phyloP scores from a whole-genome alignment of 805 yeast genomes.

The Torulaspora gathmanii region DNA sequence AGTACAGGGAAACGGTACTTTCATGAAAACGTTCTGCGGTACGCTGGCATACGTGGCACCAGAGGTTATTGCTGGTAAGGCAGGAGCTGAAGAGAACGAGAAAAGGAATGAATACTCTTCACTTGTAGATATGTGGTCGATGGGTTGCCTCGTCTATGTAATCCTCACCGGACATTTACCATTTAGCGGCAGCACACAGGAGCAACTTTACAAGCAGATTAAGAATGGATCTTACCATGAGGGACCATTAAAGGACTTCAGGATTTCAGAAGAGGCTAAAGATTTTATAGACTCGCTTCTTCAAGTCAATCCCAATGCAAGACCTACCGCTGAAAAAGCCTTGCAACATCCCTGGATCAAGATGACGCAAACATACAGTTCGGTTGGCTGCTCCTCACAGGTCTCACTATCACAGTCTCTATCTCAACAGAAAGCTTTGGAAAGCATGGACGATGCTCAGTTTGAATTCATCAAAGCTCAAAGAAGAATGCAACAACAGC shows the following conservation, averaged over 20 bases:
- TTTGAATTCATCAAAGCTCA: conserved; percentile 28
- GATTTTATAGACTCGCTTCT: conserved; percentile 67
- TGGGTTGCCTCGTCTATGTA: conserved; percentile 91
- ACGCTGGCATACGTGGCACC: conserved; percentile 97
- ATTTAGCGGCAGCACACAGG: conserved; percentile 89
- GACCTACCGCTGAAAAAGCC: conserved; percentile 75
- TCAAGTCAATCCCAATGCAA: conserved; percentile 66
- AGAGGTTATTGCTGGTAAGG: conserved; percentile 59
- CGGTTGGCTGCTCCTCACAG: conserved; percentile 29
- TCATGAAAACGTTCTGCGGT: conserved; percentile 96
- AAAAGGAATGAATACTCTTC: conserved; percentile 57
- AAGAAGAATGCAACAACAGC: conserved; percentile 18
- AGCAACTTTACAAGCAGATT: conserved; percentile 72
- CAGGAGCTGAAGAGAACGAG: conserved; percentile 18
- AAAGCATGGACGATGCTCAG: conserved; percentile 35
- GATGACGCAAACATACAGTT: conserved; percentile 12
- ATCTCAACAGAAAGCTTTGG: conserved; percentile 55
- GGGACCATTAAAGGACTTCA: conserved; percentile 61
- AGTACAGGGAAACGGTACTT: conserved; percentile 73
- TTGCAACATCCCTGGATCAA: conserved; percentile 78
- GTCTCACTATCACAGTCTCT: conserved; percentile 67
- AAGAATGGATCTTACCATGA: conserved; percentile 74
- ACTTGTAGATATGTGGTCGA: conserved; percentile 95
- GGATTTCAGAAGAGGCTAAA: conserved; percentile 62
- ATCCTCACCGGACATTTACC: conserved; percentile 91